phyloP scores from a whole-genome alignment of 345 rosid species.

The Euphorbia pulcherrima region DNA sequence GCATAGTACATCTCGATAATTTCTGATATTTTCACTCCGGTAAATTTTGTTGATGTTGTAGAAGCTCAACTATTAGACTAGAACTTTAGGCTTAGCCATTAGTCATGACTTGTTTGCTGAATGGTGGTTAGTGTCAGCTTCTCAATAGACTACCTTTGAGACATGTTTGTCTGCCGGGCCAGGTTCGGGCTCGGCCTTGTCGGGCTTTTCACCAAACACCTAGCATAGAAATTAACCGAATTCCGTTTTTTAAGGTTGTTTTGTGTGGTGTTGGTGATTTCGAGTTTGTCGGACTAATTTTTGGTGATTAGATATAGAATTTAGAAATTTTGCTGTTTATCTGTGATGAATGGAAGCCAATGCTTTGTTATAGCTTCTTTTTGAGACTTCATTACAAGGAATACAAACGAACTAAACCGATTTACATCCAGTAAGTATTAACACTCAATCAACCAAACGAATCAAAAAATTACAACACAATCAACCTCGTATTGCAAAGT shows the following conservation, averaged over 20 bases:
- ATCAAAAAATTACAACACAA: constrained; percentile 21
- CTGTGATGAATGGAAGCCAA: not conserved
- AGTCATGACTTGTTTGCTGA: constrained; percentile 13
- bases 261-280: too few relatives aligned
- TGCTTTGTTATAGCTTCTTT: not conserved
- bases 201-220: too few relatives aligned
- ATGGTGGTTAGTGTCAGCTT: constrained; percentile 19
- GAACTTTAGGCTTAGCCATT: too few relatives aligned
- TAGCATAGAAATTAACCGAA: constrained; percentile 64
- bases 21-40: not conserved
- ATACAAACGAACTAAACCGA: not conserved
- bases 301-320: not conserved
- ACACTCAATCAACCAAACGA: constrained; percentile 14
- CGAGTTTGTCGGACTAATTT: not conserved
- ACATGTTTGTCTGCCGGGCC: too few relatives aligned
- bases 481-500: not conserved
- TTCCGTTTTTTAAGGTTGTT: not conserved
- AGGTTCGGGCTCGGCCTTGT: too few relatives aligned
- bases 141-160: constrained; percentile 25
- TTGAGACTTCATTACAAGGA: not conserved
- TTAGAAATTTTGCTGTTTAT: too few relatives aligned
- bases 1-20: not conserved
- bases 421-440: constrained; percentile 1
- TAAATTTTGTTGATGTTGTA: too few relatives aligned
- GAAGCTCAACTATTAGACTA: too few relatives aligned